These are phyloP conservation scores for Talaromyces verruculosus DNA, from an alignment of 2,329 filamentous ascomycete genomes.

Conservation along the genomic window DNA sequence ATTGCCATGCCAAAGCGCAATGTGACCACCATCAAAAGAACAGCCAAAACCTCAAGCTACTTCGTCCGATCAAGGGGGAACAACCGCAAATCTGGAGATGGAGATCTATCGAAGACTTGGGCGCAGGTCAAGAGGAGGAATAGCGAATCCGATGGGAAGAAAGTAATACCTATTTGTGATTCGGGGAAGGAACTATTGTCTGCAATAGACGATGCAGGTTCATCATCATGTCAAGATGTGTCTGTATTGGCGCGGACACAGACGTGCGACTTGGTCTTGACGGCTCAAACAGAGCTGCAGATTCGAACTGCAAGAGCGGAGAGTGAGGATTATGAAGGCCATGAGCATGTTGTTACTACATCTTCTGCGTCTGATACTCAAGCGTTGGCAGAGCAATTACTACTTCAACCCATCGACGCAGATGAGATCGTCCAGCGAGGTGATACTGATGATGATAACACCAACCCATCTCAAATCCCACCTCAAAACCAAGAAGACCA, in stretches of 20 bases:
- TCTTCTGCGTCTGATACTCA: background rate
- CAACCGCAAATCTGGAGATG: background rate
- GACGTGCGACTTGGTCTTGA: background rate
- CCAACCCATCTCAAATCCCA: background rate
- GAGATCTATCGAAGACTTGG: conserved; percentile 3
- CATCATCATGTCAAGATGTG: background rate
- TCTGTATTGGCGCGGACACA: background rate
- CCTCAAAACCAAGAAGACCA: background rate
- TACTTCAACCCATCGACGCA: background rate
- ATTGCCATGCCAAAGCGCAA: conserved; percentile 17
- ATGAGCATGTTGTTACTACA: background rate
- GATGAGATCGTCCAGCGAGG: background rate
- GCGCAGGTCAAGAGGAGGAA: background rate
- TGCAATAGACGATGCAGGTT: background rate
- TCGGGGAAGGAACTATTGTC: background rate
- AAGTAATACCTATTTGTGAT: background rate
- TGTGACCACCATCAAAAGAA: conserved; percentile 10
- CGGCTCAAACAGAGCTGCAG: background rate
- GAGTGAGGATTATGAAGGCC: too few species aligned
- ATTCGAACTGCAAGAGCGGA: background rate
- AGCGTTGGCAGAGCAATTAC: background rate
- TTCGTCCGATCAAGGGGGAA: conserved; percentile 2
- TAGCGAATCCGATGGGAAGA: background rate
- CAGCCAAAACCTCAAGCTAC: conserved; percentile 16
- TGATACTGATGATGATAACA: background rate